Conservation (phyloP, 2,329 filamentous ascomycete genomes). For the Nannizziopsis barbatae region DNA sequence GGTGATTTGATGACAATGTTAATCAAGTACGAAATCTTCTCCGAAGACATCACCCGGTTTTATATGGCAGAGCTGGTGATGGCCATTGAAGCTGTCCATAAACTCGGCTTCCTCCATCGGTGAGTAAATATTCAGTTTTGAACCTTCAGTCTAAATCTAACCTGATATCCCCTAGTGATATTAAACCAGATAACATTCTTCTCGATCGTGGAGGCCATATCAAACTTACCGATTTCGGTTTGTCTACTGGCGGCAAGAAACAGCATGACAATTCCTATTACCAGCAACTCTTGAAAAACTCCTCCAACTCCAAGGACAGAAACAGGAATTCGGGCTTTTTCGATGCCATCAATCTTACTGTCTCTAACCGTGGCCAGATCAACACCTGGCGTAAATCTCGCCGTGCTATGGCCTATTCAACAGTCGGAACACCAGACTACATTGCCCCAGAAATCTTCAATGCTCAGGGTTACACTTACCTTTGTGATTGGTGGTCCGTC, state of each 20-base stretch:
- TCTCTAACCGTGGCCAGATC: constrained; percentile 94
- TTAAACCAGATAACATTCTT: constrained; percentile 98
- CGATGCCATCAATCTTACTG: constrained; percentile 95
- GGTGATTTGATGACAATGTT: constrained; percentile 99
- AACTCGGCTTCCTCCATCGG: constrained; percentile 96
- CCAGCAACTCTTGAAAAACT: constrained; percentile 81
- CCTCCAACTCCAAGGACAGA: constrained; percentile 54
- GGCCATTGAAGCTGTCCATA: constrained; percentile 97
- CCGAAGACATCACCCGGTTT: constrained; percentile 94
- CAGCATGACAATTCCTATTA: constrained; percentile 98
- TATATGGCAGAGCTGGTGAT: constrained; percentile 98
- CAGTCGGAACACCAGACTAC: constrained; percentile 94
- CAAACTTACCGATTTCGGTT: constrained; percentile 94
- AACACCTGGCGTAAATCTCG: constrained; percentile 98
- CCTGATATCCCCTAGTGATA: constrained; percentile 53
- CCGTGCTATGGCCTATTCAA: constrained; percentile 92
- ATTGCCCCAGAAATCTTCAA: constrained; percentile 98
- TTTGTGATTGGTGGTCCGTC: constrained; percentile 98
- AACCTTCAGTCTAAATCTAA: not conserved
- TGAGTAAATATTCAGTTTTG: constrained; percentile 37
- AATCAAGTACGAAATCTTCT: constrained; percentile 99
- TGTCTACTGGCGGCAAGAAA: constrained; percentile 96
- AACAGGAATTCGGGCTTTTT: constrained; percentile 91
- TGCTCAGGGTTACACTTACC: constrained; percentile 87
- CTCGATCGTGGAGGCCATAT: constrained; percentile 92